Percentiles rank a stretch among this genome's conserved stretches.
These are phyloP conservation scores for Xerocomellus intermedius DNA, from an alignment of 768 basidiomycete genomes.

Conservation along the genomic window DNA sequence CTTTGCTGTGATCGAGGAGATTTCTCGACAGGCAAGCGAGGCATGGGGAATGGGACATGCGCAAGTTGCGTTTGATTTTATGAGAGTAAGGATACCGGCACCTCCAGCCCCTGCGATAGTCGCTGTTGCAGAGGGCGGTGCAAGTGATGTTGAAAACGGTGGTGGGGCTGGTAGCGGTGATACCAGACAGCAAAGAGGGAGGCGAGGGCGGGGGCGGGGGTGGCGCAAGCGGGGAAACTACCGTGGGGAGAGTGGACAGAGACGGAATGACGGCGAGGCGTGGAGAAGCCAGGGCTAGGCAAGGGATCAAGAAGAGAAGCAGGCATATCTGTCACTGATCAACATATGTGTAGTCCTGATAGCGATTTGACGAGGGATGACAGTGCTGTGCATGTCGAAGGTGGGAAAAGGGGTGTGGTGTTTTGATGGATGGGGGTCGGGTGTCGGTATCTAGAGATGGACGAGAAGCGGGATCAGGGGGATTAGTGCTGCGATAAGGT, in stretches of 20 bases:
- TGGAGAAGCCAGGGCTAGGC: neutral
- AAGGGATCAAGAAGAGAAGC: neutral
- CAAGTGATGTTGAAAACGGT: too few relatives aligned
- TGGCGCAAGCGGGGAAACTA: conserved; percentile 2
- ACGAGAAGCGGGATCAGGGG: neutral
- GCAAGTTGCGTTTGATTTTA: conserved; percentile 56
- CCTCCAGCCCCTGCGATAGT: neutral
- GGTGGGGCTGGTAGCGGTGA: neutral
- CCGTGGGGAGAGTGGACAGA: neutral
- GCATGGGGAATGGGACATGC: conserved; percentile 54
- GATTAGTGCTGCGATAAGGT: conserved; percentile 11
- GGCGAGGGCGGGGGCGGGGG: neutral
- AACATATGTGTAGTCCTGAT: neutral
- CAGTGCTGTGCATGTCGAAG: neutral
- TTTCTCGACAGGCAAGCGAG: conserved; percentile 59
- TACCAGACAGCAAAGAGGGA: neutral
- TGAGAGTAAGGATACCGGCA: conserved; percentile 43
- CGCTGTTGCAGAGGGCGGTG: neutral
- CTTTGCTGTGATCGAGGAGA: conserved; percentile 53
- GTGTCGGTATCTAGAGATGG: conserved; percentile 2
- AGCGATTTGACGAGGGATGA: too few relatives aligned
- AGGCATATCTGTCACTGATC: too few relatives aligned
- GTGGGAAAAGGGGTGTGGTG: conserved; percentile 6
- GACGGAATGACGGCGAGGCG: conserved; percentile 1
- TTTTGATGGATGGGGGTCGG: conserved; percentile 10